phyloP scores from a whole-genome alignment of 2,329 filamentous ascomycete species.

The Hymenoscyphus fructigenus region DNA sequence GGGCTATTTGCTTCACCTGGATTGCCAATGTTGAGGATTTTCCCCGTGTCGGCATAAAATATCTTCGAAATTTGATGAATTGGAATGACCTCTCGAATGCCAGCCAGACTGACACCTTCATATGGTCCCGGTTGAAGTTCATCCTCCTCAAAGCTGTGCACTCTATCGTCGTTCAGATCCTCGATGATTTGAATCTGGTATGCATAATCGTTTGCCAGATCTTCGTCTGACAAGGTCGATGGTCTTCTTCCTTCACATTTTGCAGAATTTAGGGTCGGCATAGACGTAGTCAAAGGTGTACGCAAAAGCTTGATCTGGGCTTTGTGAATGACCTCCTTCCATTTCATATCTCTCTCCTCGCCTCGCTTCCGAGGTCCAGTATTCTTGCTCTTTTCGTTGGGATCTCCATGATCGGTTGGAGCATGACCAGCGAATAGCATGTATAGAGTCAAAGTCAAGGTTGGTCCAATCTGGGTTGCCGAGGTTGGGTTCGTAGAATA shows the following conservation, averaged over 20 bases:
- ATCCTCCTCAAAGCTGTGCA: conserved; percentile 64
- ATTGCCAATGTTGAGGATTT: conserved; percentile 68
- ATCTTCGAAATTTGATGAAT: conserved; percentile 74
- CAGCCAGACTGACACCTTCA: conserved; percentile 60
- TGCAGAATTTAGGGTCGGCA: conserved; percentile 18
- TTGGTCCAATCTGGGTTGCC: conserved; percentile 80
- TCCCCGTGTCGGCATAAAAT: conserved; percentile 75
- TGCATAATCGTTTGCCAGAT: conserved; percentile 54
- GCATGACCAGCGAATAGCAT: conserved; percentile 90
- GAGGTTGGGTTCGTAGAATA: conserved; percentile 65
- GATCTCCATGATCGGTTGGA: not conserved
- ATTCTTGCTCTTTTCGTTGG: not conserved
- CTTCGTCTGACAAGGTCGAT: conserved; percentile 27
- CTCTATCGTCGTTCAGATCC: conserved; percentile 67
- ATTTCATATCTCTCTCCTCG: conserved; percentile 54
- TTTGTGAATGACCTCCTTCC: conserved; percentile 97
- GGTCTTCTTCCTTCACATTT: conserved; percentile 41
- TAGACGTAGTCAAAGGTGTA: conserved; percentile 26
- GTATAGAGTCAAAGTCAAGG: conserved; percentile 84
- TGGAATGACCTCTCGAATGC: conserved; percentile 65
- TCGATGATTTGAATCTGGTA: conserved; percentile 70
- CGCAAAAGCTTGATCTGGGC: conserved; percentile 70
- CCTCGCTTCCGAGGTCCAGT: conserved; percentile 11
- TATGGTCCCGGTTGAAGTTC: conserved; percentile 53
- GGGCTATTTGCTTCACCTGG: conserved; percentile 67